Evolutionary conservation across 306 rosid species (phyloP).

Genomic region (Dryas octopetala): DNA sequence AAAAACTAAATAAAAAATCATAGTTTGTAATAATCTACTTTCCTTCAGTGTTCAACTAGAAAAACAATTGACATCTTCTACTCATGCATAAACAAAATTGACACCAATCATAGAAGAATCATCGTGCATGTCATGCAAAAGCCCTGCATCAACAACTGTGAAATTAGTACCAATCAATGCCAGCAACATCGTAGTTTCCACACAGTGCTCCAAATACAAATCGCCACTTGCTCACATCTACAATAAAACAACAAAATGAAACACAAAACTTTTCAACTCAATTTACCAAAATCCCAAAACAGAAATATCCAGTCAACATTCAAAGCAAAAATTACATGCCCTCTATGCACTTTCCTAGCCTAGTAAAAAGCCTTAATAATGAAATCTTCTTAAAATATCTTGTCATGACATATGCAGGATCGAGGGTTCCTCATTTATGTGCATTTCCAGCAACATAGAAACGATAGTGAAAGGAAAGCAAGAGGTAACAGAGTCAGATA

Average conservation of each 20-base stretch:
- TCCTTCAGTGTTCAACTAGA: too few species aligned
- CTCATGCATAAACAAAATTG: too few species aligned
- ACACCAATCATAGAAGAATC: slow-evolving; percentile 53
- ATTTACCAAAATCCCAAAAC: slow-evolving; percentile 16
- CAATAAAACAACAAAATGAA: slow-evolving; percentile 15
- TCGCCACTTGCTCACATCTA: slow-evolving; percentile 92
- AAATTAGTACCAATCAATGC: slow-evolving; percentile 91
- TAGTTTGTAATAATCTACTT: too few species aligned
- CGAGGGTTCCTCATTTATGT: too few species aligned
- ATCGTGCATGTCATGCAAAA: slow-evolving; percentile 89
- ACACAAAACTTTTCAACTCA: slow-evolving; percentile 25
- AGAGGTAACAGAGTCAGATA: too few species aligned
- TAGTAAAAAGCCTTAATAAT: slow-evolving; percentile 87
- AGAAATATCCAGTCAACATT: neutral
- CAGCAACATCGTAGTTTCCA: slow-evolving; percentile 87
- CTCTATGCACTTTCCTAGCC: slow-evolving; percentile 93
- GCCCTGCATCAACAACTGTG: slow-evolving; percentile 95
- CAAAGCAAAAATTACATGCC: slow-evolving; percentile 59
- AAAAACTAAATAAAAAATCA: too few species aligned
- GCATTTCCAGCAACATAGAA: too few species aligned
- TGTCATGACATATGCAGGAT: slow-evolving; percentile 17
- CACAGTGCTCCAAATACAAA: slow-evolving; percentile 92
- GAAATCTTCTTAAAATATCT: slow-evolving; percentile 75
- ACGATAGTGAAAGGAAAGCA: too few species aligned
- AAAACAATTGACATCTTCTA: too few species aligned